Evolutionary conservation across 768 basidiomycete genomes (phyloP), one percentile per base, ranked within the genome.

Genomic region (Pisolithus marmoratus): DNA sequence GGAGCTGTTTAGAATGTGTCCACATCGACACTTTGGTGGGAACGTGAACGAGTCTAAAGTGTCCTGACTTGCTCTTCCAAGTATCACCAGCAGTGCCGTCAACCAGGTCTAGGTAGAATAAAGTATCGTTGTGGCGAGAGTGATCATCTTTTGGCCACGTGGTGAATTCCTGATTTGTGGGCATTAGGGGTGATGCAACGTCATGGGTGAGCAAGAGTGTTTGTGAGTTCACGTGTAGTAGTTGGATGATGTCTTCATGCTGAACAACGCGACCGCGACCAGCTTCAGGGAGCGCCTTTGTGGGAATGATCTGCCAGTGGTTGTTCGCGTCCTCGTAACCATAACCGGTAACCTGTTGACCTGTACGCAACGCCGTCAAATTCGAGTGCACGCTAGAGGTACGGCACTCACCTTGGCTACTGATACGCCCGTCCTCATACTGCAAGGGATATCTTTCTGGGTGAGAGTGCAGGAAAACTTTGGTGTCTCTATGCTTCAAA

Each of bases 121-220:
- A 76, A 0, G 95, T 97, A 54, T 99, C 94, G 55, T 91, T 90
- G 64, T 87, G 78, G 46, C 88, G 79, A 8, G 78, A 74, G 51
- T 82, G 72, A 57, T 95, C 90, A 54, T 90, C 85, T 62, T 82
- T 86, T 5, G 85, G 66, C 82, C 85, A 87, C 0, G 96, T 98
- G 6, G 96, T 99, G 69, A 98, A 94, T 68, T 99, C 96, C 65
- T 97, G 94, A 67, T 98, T 98, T 45, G 96, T 99, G 15, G 96
- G 86, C 87, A 92, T 94, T 46, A 94, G 80, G 5, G 96, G 90
- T 1, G 92, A 96, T 0, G 96, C 96, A 52, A 99, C 96, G 66
- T 99, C 96, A 61, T 99, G 96, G 2, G 94, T 96, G 41, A 99
- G 72, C 43, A 99, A 83, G 52, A 84, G 70, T 1, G 84, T 82